A percentile compares a stretch with the other conserved stretches of the same genome.
These are phyloP conservation scores for Eucalyptus pauciflora DNA, from an alignment of 345 rosid species.

Conservation along the genomic window DNA sequence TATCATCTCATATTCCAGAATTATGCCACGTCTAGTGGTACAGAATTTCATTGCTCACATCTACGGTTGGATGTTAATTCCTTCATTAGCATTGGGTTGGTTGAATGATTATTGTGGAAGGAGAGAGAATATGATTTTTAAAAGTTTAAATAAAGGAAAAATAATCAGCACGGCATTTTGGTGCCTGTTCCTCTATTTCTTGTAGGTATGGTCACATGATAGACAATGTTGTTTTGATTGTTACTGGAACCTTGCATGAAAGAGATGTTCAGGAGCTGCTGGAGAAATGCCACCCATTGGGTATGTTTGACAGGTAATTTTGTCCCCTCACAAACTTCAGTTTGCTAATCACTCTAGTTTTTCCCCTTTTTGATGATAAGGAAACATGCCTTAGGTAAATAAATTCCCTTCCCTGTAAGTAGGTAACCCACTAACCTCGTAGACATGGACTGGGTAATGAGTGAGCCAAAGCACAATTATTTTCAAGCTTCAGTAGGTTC, in stretches of 20 bases:
- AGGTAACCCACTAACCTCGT: background rate
- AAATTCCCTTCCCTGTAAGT: background rate
- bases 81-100: background rate
- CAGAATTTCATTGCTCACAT: background rate
- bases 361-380: background rate
- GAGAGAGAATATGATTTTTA: background rate
- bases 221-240: constrained; percentile 97
- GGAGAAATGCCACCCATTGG: constrained; percentile 98
- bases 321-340: background rate
- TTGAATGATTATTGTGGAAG: background rate
- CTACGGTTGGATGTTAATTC: background rate
- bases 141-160: background rate
- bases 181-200: background rate
- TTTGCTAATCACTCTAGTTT: background rate
- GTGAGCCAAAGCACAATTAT: background rate
- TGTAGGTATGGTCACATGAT: constrained; percentile 98
- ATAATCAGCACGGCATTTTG: background rate
- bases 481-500: background rate
- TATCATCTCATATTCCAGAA: background rate
- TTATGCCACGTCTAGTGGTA: background rate
- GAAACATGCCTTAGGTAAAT: background rate
- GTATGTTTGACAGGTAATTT: constrained; percentile 97
- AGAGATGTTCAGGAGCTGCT: constrained; percentile 95
- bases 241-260: constrained; percentile 97
- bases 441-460: background rate